Conservation (phyloP, 768 basidiomycete genomes). For the Clitopilus hobsonii region DNA sequence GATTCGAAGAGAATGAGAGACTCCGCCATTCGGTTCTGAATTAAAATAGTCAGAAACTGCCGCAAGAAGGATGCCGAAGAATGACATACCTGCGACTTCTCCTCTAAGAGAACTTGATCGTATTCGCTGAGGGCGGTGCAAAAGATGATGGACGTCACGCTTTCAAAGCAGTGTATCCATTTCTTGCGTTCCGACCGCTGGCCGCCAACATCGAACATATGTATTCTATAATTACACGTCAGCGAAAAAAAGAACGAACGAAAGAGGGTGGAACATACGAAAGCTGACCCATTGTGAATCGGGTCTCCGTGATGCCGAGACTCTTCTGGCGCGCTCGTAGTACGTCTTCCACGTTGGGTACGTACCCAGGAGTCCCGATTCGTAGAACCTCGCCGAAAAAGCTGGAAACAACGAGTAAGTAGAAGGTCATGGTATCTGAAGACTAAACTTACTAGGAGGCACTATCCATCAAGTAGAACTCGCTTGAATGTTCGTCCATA, state of each 20-base stretch:
- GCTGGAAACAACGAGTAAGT: slow-evolving; percentile 31
- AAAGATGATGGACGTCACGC: slow-evolving; percentile 68
- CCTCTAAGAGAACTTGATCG: slow-evolving; percentile 68
- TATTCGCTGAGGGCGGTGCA: slow-evolving; percentile 72
- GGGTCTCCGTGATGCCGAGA: slow-evolving; percentile 86
- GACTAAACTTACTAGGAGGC: slow-evolving; percentile 67
- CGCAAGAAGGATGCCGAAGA: neutral
- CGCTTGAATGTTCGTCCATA: slow-evolving; percentile 59
- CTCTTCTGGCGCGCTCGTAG: slow-evolving; percentile 86
- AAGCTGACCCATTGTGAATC: slow-evolving; percentile 66
- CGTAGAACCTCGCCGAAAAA: slow-evolving; percentile 86
- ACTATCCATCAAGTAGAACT: slow-evolving; percentile 94
- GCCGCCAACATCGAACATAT: slow-evolving; percentile 79
- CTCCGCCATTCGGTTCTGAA: slow-evolving; percentile 89
- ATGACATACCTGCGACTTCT: slow-evolving; percentile 53
- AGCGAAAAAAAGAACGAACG: neutral
- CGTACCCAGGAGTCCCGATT: slow-evolving; percentile 76
- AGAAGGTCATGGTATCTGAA: neutral
- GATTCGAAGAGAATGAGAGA: slow-evolving; percentile 87
- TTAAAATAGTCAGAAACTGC: neutral
- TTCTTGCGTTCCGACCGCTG: slow-evolving; percentile 79
- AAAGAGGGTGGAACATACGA: slow-evolving; percentile 34
- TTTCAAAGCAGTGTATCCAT: slow-evolving; percentile 59
- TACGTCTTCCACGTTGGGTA: slow-evolving; percentile 84
- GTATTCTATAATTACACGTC: no score